Base-by-base conservation (phyloP, 176 grass and related monocot species). In the Ananas comosus region DNA sequence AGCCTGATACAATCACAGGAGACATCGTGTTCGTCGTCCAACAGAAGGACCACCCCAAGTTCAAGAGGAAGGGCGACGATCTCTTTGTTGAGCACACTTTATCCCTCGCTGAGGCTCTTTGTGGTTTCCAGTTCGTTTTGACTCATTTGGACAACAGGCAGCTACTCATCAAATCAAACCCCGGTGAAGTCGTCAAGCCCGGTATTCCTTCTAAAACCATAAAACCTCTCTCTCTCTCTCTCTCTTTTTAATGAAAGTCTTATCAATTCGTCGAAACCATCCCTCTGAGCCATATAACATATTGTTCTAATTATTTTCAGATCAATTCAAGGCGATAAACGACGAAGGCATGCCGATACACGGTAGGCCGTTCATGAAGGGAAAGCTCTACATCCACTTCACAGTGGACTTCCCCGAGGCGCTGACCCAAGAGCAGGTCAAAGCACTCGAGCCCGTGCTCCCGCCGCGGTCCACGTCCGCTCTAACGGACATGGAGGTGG, bases 301-400 rank as follows among this genome's bases (percentile, higher is more conserved):
- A 12, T 9, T 25, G 33, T 8, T 22, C 2, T 23, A 21, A 14
- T 72, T 24, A 12, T 70, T 65, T 51, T 47, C 80, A 96, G 92
- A 96, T 77, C 78, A 81, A 80, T 96, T 96, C 72, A 96, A 96
- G 88, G 92, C 85, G 21, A 96, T 96, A 56, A 91, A 91, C 3
- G 88, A 96, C 1, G 92, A 96, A 78, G 92, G 92, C 0, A 96
- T 91, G 92, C 86, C 92, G 3, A 91, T 96, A 66, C 87, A 91
- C 81, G 81, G 87, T 78, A 83, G 86, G 70, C 88, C 92, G 13
- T 96, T 96, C 88, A 96, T 96, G 88, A 91, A 86, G 83, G 92
- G 92, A 51, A 96, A 89, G 78, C 76, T 96, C 48, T 96, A 96
- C 92, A 91, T 96, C 50, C 92, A 96, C 69, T 96, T 96, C 74